Evolutionary conservation across 495 filamentous ascomycete species (phyloP), one percentile per base, ranked within the genome.

Genomic region (Penicillium verhagenii): DNA sequence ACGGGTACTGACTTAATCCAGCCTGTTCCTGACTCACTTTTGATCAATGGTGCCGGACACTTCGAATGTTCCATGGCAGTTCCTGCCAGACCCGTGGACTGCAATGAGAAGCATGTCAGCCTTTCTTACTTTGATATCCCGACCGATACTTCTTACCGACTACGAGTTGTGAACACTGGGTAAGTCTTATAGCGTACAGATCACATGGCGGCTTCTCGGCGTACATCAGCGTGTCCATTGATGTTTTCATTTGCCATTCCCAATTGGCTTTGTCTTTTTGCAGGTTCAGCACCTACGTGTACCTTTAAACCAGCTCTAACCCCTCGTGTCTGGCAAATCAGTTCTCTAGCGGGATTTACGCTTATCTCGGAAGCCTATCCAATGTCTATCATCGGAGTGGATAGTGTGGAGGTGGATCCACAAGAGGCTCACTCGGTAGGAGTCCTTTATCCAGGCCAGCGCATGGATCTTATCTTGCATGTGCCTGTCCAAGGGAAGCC

Each of bases 11-110:
- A 33, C 29, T 11, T 8, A 33, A 9, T 33, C 4, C 37, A 56
- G 72, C 79, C 79, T 14, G 77, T 77, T 29, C 79, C 79, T 2
- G 79, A 82, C 46, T 78, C 74, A 0, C 44, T 82, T 1, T 51
- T 82, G 5, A 54, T 82, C 18, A 80, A 82, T 56, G 79, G 79
- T 16, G 51, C 52, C 5, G 79, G 79, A 14, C 46, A 59, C 6
- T 82, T 77, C 51, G 59, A 75, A 25, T 82, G 79, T 60, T 75
- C 67, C 1, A 72, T 70, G 65, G 76, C 78, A 4, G 71, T 76
- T 5, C 72, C 74, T 37, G 75, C 76, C 10, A 52, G 74, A 16
- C 76, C 76, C 0, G 50, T 79, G 31, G 66, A 79, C 24, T 81
- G 78, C 54, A 45, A 63, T 19, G 43, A 61, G 16, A 35, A 35